Percentiles rank a stretch among this genome's conserved stretches.
Conservation (phyloP, 2,329 filamentous ascomycete species). For the Pseudogymnoascus sp. region DNA sequence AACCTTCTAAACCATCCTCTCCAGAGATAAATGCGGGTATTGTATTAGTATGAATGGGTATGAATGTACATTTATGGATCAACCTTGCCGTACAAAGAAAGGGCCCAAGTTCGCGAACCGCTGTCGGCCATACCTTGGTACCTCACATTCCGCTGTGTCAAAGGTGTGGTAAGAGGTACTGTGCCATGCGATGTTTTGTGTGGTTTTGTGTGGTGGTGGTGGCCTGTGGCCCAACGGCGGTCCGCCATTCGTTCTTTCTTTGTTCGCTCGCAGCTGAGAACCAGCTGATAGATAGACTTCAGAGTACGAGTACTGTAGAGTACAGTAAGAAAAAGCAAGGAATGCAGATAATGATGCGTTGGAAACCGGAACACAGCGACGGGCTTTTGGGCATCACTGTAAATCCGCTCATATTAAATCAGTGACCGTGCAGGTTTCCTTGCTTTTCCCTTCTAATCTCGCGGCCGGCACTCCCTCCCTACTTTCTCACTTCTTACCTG, state of each 20-base stretch:
- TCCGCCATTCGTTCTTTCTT: background rate
- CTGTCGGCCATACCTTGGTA: background rate
- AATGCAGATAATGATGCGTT: slow-evolving; percentile 4
- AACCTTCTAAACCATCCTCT: background rate
- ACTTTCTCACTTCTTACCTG: background rate
- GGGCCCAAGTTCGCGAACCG: background rate
- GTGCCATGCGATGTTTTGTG: background rate
- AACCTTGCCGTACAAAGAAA: background rate
- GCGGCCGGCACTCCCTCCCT: background rate
- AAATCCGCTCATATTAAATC: slow-evolving; percentile 2
- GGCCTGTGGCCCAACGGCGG: background rate
- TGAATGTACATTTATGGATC: slow-evolving; percentile 2
- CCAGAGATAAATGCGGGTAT: background rate
- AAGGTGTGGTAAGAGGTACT: slow-evolving; percentile 1
- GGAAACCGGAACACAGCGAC: background rate
- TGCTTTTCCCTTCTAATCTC: background rate
- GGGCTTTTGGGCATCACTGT: background rate
- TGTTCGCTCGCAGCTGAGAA: background rate
- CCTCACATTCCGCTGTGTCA: background rate
- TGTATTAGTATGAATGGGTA: background rate
- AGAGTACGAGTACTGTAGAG: background rate
- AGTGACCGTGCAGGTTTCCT: background rate
- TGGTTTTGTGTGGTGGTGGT: background rate
- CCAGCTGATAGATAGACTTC: slow-evolving; percentile 1
- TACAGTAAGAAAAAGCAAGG: slow-evolving; percentile 5